phyloP scores from a whole-genome alignment of 768 basidiomycete genomes.

The Steccherinum ochraceum region DNA sequence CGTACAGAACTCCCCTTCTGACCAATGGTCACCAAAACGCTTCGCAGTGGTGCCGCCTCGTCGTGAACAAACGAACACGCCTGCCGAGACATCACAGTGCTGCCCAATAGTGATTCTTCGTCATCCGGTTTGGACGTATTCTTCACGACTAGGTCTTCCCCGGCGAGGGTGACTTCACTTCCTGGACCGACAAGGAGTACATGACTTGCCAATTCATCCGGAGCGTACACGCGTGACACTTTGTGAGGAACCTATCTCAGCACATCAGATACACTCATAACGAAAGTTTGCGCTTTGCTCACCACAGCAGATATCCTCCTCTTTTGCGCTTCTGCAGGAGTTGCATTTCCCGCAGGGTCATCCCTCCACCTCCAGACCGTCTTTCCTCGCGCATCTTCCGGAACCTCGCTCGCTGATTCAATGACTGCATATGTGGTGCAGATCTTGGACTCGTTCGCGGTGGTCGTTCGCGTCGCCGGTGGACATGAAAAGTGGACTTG shows the following conservation, averaged over 20 bases:
- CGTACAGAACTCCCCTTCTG: conserved; percentile 1
- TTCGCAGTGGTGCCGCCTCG: conserved; percentile 5
- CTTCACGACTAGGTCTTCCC: conserved; percentile 22
- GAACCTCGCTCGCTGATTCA: conserved; percentile 39
- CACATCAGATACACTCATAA: no score
- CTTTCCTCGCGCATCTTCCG: conserved; percentile 34
- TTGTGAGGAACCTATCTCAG: conserved; percentile 41
- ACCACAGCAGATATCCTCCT: conserved; percentile 41
- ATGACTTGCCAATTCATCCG: conserved; percentile 19
- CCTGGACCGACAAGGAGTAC: conserved; percentile 28
- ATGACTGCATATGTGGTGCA: conserved; percentile 55
- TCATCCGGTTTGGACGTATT: conserved; percentile 13
- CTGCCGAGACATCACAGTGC: conserved; percentile 19
- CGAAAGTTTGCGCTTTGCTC: conserved; percentile 21
- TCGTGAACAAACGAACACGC: conserved; percentile 15
- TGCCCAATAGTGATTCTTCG: conserved; percentile 2
- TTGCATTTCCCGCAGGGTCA: conserved; percentile 23
- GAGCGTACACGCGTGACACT: conserved; percentile 32
- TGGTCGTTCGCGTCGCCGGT: conserved; percentile 37
- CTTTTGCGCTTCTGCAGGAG: conserved; percentile 22
- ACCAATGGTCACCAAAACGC: conserved; percentile 8
- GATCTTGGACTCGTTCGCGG: conserved; percentile 25
- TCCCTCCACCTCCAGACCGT: conserved; percentile 63
- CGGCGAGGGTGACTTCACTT: conserved; percentile 28
- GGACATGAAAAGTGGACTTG: conserved; percentile 56